These are phyloP conservation scores for Tetrahymena malaccensis DNA, from an alignment of 73 alveolate species.

Conservation along the genomic window DNA sequence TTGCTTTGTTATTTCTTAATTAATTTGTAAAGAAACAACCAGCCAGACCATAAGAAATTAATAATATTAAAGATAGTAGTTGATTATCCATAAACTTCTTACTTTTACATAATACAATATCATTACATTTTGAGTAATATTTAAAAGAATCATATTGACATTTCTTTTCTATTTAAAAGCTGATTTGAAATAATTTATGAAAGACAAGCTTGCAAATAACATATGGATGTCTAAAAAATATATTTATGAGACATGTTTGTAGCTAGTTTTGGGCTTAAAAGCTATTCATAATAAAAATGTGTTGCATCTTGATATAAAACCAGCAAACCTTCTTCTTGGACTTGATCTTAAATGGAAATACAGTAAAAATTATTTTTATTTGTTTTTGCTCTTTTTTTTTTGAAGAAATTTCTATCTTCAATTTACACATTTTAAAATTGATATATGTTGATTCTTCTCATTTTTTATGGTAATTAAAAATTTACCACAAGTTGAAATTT, in stretches of 20 bases:
- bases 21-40: neutral
- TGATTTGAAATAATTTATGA: neutral
- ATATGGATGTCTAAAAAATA: neutral
- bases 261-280: neutral
- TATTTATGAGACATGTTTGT: neutral
- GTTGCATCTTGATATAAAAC: neutral
- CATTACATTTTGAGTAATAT: neutral
- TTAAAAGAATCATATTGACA: neutral
- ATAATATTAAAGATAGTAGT: neutral
- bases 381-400: neutral
- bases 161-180: neutral
- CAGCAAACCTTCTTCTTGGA: neutral
- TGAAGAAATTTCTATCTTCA: neutral
- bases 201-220: neutral
- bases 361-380: neutral
- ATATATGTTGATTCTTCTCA: neutral
- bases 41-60: neutral
- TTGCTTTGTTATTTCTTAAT: neutral
- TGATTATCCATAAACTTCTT: neutral
- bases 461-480: neutral
- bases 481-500: neutral
- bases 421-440: neutral
- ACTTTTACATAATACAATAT: too few relatives aligned
- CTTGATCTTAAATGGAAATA: neutral
- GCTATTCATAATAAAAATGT: neutral